These are phyloP conservation scores for Cercospora sp. DNA, from an alignment of 2,329 filamentous ascomycete species.

Conservation along the genomic window DNA sequence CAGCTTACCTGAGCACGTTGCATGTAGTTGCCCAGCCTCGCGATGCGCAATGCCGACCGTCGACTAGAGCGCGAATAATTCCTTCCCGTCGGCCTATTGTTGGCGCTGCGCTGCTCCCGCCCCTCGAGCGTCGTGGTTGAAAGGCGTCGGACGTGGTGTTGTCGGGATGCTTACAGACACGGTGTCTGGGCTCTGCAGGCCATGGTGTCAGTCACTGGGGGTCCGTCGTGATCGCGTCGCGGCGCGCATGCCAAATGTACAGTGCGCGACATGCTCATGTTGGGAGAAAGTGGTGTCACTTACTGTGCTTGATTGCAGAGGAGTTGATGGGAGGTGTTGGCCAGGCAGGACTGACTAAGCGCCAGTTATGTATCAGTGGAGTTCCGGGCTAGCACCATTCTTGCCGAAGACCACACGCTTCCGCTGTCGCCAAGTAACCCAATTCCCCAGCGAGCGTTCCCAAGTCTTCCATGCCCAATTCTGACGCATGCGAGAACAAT, in stretches of 20 bases:
- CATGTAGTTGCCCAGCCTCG: conserved; percentile 29
- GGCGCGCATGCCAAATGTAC: not conserved
- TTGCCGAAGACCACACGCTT: not conserved
- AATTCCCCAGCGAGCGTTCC: not conserved
- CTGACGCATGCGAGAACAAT: not conserved
- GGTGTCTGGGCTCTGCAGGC: not conserved
- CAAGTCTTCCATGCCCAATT: not conserved
- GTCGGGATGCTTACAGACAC: not conserved
- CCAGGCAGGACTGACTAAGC: no score
- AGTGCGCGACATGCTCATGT: not conserved
- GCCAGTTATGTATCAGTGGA: no score
- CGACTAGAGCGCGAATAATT: not conserved
- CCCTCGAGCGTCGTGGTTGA: not conserved
- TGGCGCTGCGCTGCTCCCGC: not conserved
- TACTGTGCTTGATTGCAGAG: not conserved
- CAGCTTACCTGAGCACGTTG: conserved; percentile 55
- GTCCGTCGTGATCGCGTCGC: not conserved
- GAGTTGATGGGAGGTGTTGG: no score
- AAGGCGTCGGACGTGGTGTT: not conserved
- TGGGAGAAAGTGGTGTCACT: not conserved
- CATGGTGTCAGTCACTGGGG: not conserved
- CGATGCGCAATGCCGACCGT: not conserved
- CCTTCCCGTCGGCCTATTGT: not conserved
- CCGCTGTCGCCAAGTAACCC: not conserved
- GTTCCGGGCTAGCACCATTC: no score